phyloP scores from a whole-genome alignment of 768 basidiomycete genomes.

The Grammothele lineata region DNA sequence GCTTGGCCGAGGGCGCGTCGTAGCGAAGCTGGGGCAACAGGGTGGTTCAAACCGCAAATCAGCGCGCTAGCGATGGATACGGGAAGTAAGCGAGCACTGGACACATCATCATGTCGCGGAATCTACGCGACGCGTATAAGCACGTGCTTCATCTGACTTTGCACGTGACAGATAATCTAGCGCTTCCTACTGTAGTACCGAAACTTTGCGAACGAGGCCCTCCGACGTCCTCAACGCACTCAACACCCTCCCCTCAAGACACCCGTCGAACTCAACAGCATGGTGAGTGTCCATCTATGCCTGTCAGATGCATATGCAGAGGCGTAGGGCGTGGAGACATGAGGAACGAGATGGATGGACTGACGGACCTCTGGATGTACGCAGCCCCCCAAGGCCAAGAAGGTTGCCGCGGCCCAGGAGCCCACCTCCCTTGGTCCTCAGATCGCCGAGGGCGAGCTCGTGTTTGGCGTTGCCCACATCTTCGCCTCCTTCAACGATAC shows the following conservation, averaged over 20 bases:
- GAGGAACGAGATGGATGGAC: conserved; percentile 57
- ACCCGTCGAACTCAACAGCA: conserved; percentile 27
- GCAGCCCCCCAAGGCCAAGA: conserved; percentile 90
- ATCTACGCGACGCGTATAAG: too few species aligned
- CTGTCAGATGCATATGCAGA: background rate
- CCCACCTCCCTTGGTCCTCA: conserved; percentile 90
- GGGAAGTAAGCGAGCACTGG: too few species aligned
- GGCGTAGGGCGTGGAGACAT: background rate
- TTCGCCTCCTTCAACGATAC: conserved; percentile 99
- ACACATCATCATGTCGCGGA: too few species aligned
- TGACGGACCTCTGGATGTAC: conserved; percentile 49
- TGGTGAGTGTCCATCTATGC: conserved; percentile 30
- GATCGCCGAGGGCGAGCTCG: conserved; percentile 93
- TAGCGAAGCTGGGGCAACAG: too few species aligned
- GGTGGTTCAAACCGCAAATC: too few species aligned
- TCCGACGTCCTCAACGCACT: conserved; percentile 14
- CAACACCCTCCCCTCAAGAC: conserved; percentile 22
- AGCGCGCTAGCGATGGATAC: too few species aligned
- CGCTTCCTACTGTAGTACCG: too few species aligned
- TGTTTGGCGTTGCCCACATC: conserved; percentile 98
- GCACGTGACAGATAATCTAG: too few species aligned
- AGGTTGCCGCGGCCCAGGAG: conserved; percentile 72
- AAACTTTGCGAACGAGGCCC: too few species aligned
- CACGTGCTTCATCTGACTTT: too few species aligned
- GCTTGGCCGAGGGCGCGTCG: too few species aligned